Evolutionary conservation across 129 eudicot species (phyloP).

Genomic region (Deinandra increscens): DNA sequence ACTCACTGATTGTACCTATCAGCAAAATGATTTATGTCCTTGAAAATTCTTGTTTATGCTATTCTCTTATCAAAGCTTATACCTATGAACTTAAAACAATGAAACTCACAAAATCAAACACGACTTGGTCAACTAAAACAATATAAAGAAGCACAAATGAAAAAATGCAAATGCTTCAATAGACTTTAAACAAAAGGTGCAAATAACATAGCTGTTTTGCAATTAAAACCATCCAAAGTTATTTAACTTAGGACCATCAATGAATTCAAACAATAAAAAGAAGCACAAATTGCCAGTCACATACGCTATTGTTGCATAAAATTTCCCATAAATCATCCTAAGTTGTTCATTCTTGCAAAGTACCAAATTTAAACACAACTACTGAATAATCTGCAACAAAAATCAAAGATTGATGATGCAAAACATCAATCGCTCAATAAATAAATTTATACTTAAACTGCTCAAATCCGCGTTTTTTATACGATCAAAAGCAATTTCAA

Average conservation of each 20-base stretch:
- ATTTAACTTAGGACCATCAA: not conserved
- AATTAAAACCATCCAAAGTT: constrained; percentile 8
- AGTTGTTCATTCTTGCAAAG: constrained; percentile 4
- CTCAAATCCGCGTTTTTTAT: constrained; percentile 9
- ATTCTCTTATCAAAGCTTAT: not conserved
- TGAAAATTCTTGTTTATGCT: not conserved
- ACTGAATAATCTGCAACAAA: not conserved
- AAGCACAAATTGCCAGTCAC: not conserved
- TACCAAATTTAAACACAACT: not conserved
- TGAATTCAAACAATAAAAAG: not conserved
- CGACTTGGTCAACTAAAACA: not conserved
- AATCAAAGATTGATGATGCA: not conserved
- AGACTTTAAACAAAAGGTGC: not conserved
- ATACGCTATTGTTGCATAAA: not conserved
- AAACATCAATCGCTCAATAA: constrained; percentile 14
- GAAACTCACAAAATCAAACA: constrained; percentile 10
- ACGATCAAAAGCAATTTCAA: constrained; percentile 1
- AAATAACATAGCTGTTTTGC: not conserved
- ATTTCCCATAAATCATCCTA: not conserved
- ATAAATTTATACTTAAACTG: constrained; percentile 21
- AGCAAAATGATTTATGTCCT: not conserved
- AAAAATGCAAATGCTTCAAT: not conserved
- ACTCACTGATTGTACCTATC: not conserved
- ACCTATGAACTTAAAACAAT: constrained; percentile 2
- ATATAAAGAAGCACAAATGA: not conserved